Percentiles rank a stretch among this genome's conserved stretches.
phyloP scores from a whole-genome alignment of 2,329 filamentous ascomycete genomes.

The Ophiostoma sp. region DNA sequence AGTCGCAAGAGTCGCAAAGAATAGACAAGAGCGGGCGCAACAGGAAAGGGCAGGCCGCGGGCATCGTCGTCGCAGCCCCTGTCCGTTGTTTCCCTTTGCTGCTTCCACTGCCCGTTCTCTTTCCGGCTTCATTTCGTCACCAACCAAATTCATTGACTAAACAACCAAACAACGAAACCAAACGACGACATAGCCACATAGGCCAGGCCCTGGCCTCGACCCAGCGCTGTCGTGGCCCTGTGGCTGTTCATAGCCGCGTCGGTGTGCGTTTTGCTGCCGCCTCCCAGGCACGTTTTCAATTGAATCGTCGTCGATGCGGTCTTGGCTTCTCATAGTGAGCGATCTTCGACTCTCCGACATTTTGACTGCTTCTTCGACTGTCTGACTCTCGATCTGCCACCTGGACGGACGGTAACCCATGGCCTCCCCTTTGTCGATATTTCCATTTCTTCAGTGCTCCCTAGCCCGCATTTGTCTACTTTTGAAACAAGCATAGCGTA shows the following conservation, averaged over 20 bases:
- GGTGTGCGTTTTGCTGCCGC: conserved; percentile 2
- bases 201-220: not conserved
- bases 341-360: not conserved
- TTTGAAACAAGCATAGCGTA: conserved; percentile 16
- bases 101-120: not conserved
- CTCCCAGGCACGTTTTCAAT: conserved; percentile 1
- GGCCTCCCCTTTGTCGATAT: not conserved
- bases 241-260: not conserved
- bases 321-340: not conserved
- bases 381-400: not conserved
- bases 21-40: not conserved
- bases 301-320: conserved; percentile 8
- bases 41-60: not conserved
- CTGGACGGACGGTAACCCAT: no score
- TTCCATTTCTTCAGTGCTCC: not conserved
- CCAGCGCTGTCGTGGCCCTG: not conserved
- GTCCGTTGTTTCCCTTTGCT: not conserved
- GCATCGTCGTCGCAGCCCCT: conserved; percentile 3
- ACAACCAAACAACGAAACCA: not conserved
- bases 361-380: not conserved
- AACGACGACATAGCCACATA: conserved; percentile 7
- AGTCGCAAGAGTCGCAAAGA: not conserved
- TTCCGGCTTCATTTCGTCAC: not conserved
- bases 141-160: not conserved
- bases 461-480: conserved; percentile 1